Evolutionary conservation across 2,329 filamentous ascomycete genomes (phyloP), one percentile per base, ranked within the genome.

Genomic region (Paracamarosporium sp.): DNA sequence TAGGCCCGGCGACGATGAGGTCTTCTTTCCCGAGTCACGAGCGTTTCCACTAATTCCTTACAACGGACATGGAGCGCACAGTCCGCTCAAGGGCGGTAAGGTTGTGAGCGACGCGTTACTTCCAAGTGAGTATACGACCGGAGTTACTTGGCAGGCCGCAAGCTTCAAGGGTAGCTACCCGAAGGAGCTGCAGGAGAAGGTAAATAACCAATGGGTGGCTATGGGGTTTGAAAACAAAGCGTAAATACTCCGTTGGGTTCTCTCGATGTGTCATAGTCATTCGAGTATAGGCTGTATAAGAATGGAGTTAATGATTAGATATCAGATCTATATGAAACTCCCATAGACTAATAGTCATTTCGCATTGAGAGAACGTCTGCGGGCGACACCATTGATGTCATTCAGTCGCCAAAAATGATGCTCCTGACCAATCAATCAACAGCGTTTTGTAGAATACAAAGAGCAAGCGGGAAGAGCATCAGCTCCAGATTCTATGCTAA

Each of bases 1-100:
- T 56, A 20, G 38, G 5, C 38, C 17, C 17, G 38, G 12, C 4
- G 12, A 5, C 3, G 38, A 41, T 24, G 38, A 74, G 81, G 15
- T 13, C 5, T 36, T 36, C 33, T 36, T n/a, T n/a, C n/a, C n/a
- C 12, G 5, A 40, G n/a, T n/a, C 36, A 9, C 36, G 36, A 20
- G 9, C 31, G 11, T 33, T 33, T 11, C 31, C 31, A 33, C 15
- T 33, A 13, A 33, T 33, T 11, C 8, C 31, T 6, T 33, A 33
- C 11, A 33, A 33, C 3, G 31, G 11, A 33, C 31, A 33, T 33
- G 31, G 31, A 33, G 11, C 4, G 8, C 31, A 11, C 15, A 33
- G 11, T 33, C 11, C 31, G 8, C 11, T 13, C 15, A 33, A 33
- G 31, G 31, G 31, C 15, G 31, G 31, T 11, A 33, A 33, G 31